Percentiles rank a stretch among this genome's conserved stretches.
phyloP scores from a whole-genome alignment of 2,329 filamentous ascomycete genomes.

The Hymenoscyphus fructigenus region DNA sequence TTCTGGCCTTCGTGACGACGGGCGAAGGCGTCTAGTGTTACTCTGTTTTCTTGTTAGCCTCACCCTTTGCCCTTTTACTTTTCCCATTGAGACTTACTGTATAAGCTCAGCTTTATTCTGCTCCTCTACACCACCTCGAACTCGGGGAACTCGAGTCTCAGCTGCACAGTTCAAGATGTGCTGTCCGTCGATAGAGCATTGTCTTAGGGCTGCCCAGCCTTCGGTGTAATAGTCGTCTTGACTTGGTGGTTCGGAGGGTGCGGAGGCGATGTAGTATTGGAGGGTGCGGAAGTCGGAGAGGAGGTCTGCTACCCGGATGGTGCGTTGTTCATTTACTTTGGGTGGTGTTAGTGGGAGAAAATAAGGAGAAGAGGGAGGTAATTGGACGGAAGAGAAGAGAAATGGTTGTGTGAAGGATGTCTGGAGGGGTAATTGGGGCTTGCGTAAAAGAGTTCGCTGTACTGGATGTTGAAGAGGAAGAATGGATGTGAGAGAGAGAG shows the following conservation, averaged over 20 bases:
- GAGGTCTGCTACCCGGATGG: conserved; percentile 59
- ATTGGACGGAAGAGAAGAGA: neutral
- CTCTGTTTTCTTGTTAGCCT: conserved; percentile 39
- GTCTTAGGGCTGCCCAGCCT: conserved; percentile 60
- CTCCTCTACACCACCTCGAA: conserved; percentile 55
- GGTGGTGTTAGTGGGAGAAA: conserved; percentile 16
- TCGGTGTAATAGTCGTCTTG: conserved; percentile 62
- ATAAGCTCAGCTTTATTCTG: conserved; percentile 62
- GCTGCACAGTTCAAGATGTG: conserved; percentile 64
- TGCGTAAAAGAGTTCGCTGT: neutral
- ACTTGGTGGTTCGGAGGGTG: conserved; percentile 53
- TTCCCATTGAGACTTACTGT: conserved; percentile 48
- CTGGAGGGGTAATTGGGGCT: neutral
- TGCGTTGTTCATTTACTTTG: conserved; percentile 60
- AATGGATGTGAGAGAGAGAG: neutral
- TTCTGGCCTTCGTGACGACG: conserved; percentile 64
- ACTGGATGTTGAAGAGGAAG: neutral
- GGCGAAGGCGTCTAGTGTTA: conserved; percentile 59
- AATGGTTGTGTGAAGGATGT: neutral
- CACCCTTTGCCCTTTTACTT: too few species aligned
- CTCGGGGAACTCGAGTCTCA: conserved; percentile 57
- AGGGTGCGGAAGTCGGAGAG: conserved; percentile 61
- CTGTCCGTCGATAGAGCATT: conserved; percentile 62
- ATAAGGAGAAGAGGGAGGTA: neutral
- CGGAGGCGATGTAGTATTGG: conserved; percentile 61